Base-by-base conservation (phyloP, 352 stramenopile genomes). In the Thalassiosira ordinaria region DNA sequence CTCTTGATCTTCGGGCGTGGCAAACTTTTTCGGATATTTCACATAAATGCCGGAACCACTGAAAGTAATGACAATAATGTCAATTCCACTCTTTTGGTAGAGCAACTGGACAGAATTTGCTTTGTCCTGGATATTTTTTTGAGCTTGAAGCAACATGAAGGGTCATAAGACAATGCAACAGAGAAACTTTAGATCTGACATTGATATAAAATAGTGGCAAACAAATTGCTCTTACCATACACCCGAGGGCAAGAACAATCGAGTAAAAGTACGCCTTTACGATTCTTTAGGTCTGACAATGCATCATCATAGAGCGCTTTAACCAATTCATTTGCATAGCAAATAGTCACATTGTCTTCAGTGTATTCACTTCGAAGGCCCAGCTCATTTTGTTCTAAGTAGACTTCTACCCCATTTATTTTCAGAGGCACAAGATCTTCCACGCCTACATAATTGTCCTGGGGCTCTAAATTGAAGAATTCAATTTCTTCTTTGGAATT, bases 201-300 rank as follows among this genome's bases (percentile, higher is more conserved):
- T n/a, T n/a, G n/a, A n/a, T n/a, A n/a, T n/a, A n/a, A n/a, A n/a
- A n/a, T n/a, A n/a, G n/a, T n/a, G n/a, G n/a, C n/a, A n/a, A n/a
- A n/a, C n/a, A n/a, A n/a, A 39, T 85, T 81, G 0, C 24, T 39
- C 16, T 57, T 6, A 37, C 29, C 69, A 56, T 59, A 57, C 1
- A 81, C 70, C 33, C 49, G 49, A 39, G 61, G 69, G 35, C 41
- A 73, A 13, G 61, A 73, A 39, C 63, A 76, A 47, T 85, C 77
- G 16, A 85, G 46, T 1, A 85, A 1, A 22, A 85, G 77, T 51
- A 85, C 37, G 11, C 77, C 77, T 66, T 80, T 85, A n/a, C 27
- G 26, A 33, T 51, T 39, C 39, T 49, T 11, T 24, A 22, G 6
- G 1, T 59, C 27, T 33, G 26, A 53, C 3, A 79, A 7, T 14